Conservation (phyloP, 768 basidiomycete species). For the Suillus alpinus region DNA sequence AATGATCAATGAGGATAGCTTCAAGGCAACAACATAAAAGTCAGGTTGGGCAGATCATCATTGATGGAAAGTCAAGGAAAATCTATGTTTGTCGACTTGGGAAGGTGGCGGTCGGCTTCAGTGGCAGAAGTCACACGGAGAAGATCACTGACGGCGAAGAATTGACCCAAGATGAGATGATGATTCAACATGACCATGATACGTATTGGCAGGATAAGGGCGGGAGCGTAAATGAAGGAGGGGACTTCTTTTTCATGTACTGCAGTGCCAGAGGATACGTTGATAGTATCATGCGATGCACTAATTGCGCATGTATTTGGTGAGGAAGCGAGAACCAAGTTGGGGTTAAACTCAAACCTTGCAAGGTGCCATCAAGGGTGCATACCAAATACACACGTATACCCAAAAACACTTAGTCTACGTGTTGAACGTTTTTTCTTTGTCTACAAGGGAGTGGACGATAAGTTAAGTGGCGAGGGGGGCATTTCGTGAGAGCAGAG, state of each 20-base stretch:
- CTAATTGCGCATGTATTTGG: neutral
- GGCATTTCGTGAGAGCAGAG: neutral
- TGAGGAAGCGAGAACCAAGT: neutral
- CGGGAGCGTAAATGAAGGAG: neutral
- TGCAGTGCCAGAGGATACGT: neutral
- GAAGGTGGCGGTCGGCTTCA: conserved; percentile 1
- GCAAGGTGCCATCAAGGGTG: neutral
- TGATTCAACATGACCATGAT: neutral
- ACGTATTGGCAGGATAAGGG: conserved; percentile 3
- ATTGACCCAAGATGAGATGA: neutral
- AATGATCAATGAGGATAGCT: neutral
- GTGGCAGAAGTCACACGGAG: neutral
- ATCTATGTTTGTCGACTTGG: neutral
- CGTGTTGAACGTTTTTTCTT: neutral
- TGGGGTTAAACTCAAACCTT: conserved; percentile 3
- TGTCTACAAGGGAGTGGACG: neutral
- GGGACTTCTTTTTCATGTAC: neutral
- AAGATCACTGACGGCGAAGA: neutral
- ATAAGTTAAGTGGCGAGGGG: neutral
- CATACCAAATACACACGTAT: neutral
- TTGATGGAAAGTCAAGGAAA: neutral
- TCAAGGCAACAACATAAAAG: neutral
- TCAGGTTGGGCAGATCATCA: neutral
- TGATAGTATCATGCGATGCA: neutral
- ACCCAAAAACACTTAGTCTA: neutral